Evolutionary conservation across 2,329 filamentous ascomycete genomes (phyloP).

Genomic region (Cladophialophora psammophila): DNA sequence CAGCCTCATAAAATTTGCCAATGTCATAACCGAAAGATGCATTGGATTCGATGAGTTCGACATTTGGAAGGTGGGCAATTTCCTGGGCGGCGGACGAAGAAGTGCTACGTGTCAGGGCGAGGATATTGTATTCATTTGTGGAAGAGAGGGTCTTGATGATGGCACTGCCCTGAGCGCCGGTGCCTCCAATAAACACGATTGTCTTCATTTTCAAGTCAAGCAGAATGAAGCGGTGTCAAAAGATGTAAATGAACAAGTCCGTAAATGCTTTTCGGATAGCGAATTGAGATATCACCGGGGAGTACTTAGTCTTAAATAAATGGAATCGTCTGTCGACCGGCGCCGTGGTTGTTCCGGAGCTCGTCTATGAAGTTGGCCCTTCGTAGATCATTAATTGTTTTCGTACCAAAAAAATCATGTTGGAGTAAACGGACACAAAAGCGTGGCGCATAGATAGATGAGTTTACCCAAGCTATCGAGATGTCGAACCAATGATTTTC

Average conservation of each 20-base stretch:
- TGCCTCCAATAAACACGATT: slow-evolving; percentile 54
- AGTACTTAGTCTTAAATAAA: background rate
- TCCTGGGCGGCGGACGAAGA: slow-evolving; percentile 51
- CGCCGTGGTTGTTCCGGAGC: background rate
- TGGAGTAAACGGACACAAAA: background rate
- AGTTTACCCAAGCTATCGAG: background rate
- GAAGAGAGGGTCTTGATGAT: slow-evolving; percentile 49
- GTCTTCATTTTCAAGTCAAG: slow-evolving; percentile 22
- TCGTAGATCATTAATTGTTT: slow-evolving; percentile 12
- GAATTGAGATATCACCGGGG: background rate
- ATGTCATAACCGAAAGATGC: slow-evolving; percentile 52
- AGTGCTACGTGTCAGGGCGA: slow-evolving; percentile 57
- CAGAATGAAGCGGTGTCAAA: background rate
- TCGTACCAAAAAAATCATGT: background rate
- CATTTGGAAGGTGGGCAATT: slow-evolving; percentile 52
- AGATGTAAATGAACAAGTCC: background rate
- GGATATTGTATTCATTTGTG: slow-evolving; percentile 41
- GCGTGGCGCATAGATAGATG: background rate
- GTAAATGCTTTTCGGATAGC: background rate
- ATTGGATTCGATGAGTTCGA: slow-evolving; percentile 56
- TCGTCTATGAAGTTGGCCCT: background rate
- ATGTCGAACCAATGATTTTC: background rate
- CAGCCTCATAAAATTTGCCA: slow-evolving; percentile 51
- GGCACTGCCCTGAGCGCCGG: slow-evolving; percentile 60
- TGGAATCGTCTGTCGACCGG: background rate